Percentiles rank a stretch among this genome's conserved stretches.
These are phyloP conservation scores for Magnaporthales sp. DNA, from an alignment of 2,329 filamentous ascomycete genomes.

Conservation along the genomic window DNA sequence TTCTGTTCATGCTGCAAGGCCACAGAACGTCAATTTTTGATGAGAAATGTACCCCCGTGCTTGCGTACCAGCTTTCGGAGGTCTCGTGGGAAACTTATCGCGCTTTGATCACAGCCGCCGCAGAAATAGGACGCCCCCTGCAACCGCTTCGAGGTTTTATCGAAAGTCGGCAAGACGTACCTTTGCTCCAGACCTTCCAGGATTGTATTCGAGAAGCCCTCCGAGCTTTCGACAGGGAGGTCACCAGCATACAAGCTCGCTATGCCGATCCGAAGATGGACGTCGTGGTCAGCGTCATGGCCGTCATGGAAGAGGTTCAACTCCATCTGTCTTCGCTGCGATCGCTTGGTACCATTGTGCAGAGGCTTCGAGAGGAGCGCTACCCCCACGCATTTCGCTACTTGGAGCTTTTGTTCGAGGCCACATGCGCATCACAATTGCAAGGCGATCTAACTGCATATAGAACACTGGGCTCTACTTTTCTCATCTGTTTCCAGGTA, in stretches of 20 bases:
- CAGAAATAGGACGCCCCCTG: constrained; percentile 37
- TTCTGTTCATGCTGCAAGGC: constrained; percentile 78
- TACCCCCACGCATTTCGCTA: constrained; percentile 56
- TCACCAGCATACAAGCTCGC: constrained; percentile 51
- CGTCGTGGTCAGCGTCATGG: constrained; percentile 57
- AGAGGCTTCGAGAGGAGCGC: constrained; percentile 41
- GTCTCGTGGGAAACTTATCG: constrained; percentile 41
- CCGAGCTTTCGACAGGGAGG: constrained; percentile 42
- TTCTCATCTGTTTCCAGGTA: constrained; percentile 72
- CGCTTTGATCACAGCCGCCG: constrained; percentile 36
- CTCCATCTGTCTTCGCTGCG: constrained; percentile 45
- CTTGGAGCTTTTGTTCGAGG: constrained; percentile 69
- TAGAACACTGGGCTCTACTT: constrained; percentile 55
- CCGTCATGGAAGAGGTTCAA: constrained; percentile 49
- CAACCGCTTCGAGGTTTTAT: constrained; percentile 35
- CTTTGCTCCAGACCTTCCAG: constrained; percentile 64
- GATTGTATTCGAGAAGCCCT: constrained; percentile 52
- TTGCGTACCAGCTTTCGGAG: constrained; percentile 36
- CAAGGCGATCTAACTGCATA: constrained; percentile 56
- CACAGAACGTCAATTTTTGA: constrained; percentile 66
- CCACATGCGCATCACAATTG: constrained; percentile 60
- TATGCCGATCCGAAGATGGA: constrained; percentile 47
- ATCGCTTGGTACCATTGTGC: constrained; percentile 52
- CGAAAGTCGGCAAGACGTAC: constrained; percentile 33
- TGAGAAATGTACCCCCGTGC: constrained; percentile 25